Percentiles rank a stretch among this genome's conserved stretches.
Conservation (phyloP, 2,329 filamentous ascomycete genomes). For the Biscogniauxia sp. region DNA sequence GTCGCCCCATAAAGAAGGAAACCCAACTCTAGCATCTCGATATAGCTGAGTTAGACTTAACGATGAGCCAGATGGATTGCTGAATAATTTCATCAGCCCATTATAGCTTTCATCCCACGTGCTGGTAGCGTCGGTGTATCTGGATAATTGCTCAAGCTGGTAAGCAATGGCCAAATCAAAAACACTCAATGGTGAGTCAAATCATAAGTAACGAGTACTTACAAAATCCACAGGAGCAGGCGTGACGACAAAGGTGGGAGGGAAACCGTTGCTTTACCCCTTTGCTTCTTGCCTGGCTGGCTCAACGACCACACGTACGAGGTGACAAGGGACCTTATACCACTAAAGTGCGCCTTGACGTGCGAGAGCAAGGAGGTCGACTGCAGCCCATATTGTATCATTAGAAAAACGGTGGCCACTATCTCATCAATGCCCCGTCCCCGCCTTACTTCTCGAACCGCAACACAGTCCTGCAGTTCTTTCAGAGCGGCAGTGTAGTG, state of each 20-base stretch:
- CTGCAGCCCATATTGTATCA: conserved; percentile 6
- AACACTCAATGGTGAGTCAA: not conserved
- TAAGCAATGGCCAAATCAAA: not conserved
- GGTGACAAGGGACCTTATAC: conserved; percentile 4
- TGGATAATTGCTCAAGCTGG: not conserved
- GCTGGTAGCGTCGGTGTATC: not conserved
- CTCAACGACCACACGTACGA: not conserved
- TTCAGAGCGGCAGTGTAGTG: conserved; percentile 2
- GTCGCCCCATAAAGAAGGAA: not conserved
- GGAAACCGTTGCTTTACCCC: not conserved
- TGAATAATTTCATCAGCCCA: not conserved
- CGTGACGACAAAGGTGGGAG: conserved; percentile 1
- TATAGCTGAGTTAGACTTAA: not conserved
- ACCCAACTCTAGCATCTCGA: not conserved
- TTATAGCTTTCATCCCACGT: not conserved
- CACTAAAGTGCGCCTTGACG: conserved; percentile 1
- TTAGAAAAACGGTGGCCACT: conserved; percentile 4
- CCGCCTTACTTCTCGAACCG: not conserved
- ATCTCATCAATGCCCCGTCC: not conserved
- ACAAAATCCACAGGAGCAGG: conserved; percentile 2
- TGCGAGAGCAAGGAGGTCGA: not conserved
- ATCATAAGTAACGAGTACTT: not conserved
- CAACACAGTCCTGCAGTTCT: not conserved
- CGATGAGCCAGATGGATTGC: not conserved
- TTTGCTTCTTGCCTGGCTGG: not conserved